Evolutionary conservation across 805 yeast species (phyloP).

Genomic region (Ascoidea asiatica): DNA sequence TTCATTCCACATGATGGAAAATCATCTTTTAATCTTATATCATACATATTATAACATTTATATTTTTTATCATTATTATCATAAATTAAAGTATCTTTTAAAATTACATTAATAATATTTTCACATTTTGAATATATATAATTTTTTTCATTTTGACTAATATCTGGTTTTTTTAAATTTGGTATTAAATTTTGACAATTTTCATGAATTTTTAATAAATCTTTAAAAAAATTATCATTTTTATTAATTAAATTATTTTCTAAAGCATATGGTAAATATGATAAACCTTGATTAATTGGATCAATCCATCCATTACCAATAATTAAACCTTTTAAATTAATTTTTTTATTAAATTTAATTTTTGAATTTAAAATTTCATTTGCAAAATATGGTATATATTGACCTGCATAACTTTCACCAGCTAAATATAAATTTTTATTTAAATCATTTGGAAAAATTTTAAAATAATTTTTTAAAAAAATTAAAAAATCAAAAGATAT

Average conservation of each 20-base stretch:
- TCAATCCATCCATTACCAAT: conserved; percentile 78
- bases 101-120: background rate
- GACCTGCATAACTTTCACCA: conserved; percentile 81
- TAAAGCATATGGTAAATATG: conserved; percentile 48
- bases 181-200: conserved; percentile 8
- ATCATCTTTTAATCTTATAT: conserved; percentile 40
- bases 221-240: conserved; percentile 6
- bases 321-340: conserved; percentile 38
- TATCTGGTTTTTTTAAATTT: background rate
- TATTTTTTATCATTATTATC: background rate
- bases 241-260: conserved; percentile 32
- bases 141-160: conserved; percentile 8
- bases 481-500: conserved; percentile 29
- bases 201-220: conserved; percentile 7
- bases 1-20: conserved; percentile 65
- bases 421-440: conserved; percentile 48
- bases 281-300: conserved; percentile 55
- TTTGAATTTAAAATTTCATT: conserved; percentile 33
- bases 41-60: conserved; percentile 41
- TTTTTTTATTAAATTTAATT: conserved; percentile 6
- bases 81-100: background rate
- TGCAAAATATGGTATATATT: conserved; percentile 67
- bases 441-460: conserved; percentile 45
- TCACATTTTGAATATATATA: conserved; percentile 23
- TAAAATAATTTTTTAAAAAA: conserved; percentile 44